Conservation (phyloP, 2,329 filamentous ascomycete species). For the Diaporthe humulicola region DNA sequence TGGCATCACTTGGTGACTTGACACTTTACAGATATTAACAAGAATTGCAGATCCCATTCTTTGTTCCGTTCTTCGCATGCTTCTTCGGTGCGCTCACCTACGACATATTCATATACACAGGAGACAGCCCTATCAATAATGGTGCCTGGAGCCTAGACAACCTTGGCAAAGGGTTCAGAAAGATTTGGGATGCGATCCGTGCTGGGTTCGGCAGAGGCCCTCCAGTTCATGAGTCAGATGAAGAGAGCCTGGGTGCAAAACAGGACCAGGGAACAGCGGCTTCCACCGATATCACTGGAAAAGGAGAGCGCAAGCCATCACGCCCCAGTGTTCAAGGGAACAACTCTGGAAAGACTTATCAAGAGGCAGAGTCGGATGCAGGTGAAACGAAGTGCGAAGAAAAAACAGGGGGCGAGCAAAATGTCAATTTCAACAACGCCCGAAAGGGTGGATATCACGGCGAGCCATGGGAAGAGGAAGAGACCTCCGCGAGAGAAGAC, state of each 20-base stretch:
- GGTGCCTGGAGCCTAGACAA: conserved; percentile 7
- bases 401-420: neutral
- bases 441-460: neutral
- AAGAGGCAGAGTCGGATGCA: neutral
- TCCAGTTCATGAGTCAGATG: neutral
- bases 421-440: neutral
- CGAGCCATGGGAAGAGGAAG: neutral
- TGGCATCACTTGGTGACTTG: neutral
- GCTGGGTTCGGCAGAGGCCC: neutral
- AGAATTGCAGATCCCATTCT: neutral
- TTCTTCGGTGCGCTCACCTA: conserved; percentile 23
- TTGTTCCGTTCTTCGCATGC: conserved; percentile 20
- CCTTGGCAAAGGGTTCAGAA: neutral
- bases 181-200: neutral
- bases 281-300: neutral
- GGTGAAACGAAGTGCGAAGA: neutral
- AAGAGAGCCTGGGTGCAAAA: neutral
- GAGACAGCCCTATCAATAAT: conserved; percentile 25
- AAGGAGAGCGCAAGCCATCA: neutral
- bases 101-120: conserved; percentile 25
- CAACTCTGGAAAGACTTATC: neutral
- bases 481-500: neutral
- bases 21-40: neutral
- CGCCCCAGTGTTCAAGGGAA: neutral
- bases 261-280: neutral